Base-by-base conservation (phyloP, 2,329 filamentous ascomycete species). In the Botrytis aclada region DNA sequence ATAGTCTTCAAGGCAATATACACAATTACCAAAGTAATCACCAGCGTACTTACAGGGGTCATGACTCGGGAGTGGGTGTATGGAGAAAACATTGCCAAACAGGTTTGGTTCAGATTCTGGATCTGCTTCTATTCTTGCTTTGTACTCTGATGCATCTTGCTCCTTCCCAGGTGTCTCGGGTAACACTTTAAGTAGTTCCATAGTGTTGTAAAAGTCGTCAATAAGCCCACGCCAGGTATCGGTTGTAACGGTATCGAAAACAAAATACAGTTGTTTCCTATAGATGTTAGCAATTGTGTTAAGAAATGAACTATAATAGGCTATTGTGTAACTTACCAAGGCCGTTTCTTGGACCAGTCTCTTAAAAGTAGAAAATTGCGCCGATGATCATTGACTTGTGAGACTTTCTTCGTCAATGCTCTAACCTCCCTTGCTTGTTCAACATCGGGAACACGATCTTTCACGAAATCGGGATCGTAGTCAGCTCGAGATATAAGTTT, bases 331-430 rank as follows among this genome's bases (percentile, higher is more conserved):
- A 72, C 65, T 72, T 73, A 72, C 75, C 74, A 77, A 10, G 75
- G 75, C 7, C 74, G 63, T 18, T 51, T 64, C 61, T 77, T 73
- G 29, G 64, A 72, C 76, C 76, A 77, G 41, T 77, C 74, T 65
- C 73, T 62, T 14, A 77, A 70, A 6, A 76, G 51, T 18, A 74
- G 66, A 37, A 71, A 74, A 58, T 75, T 75, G 18, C 75, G 71
- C 41, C 76, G 51, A 3, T 73, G 29, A n/a, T 58, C 32, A 34
- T 77, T 76, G 20, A 75, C 67, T 43, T 75, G 47, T 6, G 61
- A 47, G 2, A 76, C 71, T 29, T 71, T 74, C 43, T n/a, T 45
- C n/a, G 74, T 14, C 7, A 58, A 8, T n/a, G 71, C 29, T 18
- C 41, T 37, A 25, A 61, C 62, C 25, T 67, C n/a, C 39, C 65